Base-by-base conservation (phyloP, 2,329 filamentous ascomycete genomes). In the Madurella fahalii region DNA sequence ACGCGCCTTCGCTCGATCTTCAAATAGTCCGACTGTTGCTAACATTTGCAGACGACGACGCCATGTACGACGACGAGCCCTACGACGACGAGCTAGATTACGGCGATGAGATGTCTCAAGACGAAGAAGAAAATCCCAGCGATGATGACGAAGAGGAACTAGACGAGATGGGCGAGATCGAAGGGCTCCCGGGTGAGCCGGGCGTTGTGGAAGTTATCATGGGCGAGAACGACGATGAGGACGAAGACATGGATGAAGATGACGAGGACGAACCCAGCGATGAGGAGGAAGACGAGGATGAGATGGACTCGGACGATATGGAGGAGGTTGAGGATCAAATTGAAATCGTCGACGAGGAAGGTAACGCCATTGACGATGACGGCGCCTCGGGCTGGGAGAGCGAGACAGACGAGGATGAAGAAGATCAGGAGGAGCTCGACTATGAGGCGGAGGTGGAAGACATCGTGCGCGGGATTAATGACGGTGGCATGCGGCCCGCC, bases 61-160 rank as follows among this genome's bases (percentile, higher is more conserved):
- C 94, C 64, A 94, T 96, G 89, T 95, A 96, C 63, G 89, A 91
- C 48, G 91, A 94, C 57, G 90, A 92, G 42, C 47, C 41, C 52
- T 89, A 90, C 56, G 93, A 90, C 63, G 90, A 96, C 39, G 93
- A 95, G 61, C 94, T 96, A 84, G 90, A 95, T 52, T 96, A 95
- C 64, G 81, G 77, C 18, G 90, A 94, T 61, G 91, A 91, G 32
- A 80, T 89, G 66, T 85, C 85, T 0, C 82, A 80, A 60, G 89
- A 93, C 65, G 89, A 89, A 55, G 89, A 91, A 64, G 89, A 94
- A 62, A 87, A 93, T 53, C 85, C 96, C 54, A 96, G 92, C 65
- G 93, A 95, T 65, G 89, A 94, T 55, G 90, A 95, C 57, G 90
- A 95, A 55, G 90, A 95, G 54, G 89, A 89, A 30, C 80, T 91